Base-by-base conservation (phyloP, 352 stramenopile genomes). In the Globisporangium spiculum region DNA sequence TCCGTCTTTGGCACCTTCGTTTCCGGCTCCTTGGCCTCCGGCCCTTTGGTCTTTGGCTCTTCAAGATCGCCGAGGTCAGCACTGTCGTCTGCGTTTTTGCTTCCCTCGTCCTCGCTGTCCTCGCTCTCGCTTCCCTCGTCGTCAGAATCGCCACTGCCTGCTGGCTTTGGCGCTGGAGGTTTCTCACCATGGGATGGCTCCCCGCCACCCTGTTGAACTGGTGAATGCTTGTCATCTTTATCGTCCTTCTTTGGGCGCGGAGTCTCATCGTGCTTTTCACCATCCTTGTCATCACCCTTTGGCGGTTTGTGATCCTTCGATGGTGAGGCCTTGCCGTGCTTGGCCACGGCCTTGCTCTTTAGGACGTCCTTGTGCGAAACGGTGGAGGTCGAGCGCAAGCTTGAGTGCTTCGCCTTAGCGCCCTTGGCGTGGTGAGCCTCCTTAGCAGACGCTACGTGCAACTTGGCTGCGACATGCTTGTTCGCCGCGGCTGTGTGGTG, bases 341-440 rank as follows among this genome's bases (percentile, higher is more conserved):
- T 61, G 7, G 9, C 18, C 4, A 41, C 50, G n/a, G 3, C 58
- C 26, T 64, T 64, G 22, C 36, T 32, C 36, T 63, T 63, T 12
- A 38, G 58, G 12, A 63, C 58, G 36, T 99, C 97, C 76, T 99
- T 99, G n/a, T 99, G 80, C 9, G 92, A 91, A 24, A 99, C 27
- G 1, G 30, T 48, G 41, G 41, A 48, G 12, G 41, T 20, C 14
- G 41, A 34, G 3, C 20, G 55, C 55, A n/a, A 60, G 30, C 4
- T 34, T 2, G 30, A 41, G 30, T 16, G 55, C 34, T 60, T 34
- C 16, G 1, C 97, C 81, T 99, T 99, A 22, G 96, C 96, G 26
- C 85, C 88, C 75, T 98, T 93, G 38, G 99, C 73, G 77, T 99
- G 99, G 41, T 48, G 41, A 4, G 4, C 41, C 20, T 48, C 41